These are phyloP conservation scores for Ophiostoma populinum DNA, from an alignment of 2,329 filamentous ascomycete genomes.

Conservation along the genomic window DNA sequence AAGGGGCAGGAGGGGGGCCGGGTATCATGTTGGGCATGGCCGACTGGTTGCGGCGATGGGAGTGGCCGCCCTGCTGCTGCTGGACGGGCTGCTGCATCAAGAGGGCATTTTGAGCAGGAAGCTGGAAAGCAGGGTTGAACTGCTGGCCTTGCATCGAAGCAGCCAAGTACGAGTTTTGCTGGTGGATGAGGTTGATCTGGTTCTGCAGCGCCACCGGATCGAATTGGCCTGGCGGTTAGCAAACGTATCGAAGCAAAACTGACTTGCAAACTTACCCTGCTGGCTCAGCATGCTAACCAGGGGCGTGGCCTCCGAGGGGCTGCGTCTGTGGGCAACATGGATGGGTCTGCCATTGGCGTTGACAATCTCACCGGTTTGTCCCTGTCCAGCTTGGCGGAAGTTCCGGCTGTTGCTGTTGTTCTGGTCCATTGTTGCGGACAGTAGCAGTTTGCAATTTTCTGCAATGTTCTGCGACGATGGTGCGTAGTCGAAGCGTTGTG, in stretches of 20 bases:
- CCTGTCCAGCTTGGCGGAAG: background rate
- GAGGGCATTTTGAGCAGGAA: slow-evolving; percentile 59
- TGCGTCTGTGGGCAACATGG: slow-evolving; percentile 93
- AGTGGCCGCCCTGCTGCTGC: slow-evolving; percentile 51
- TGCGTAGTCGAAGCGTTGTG: no score
- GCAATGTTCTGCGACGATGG: no score
- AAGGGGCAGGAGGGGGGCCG: slow-evolving; percentile 77
- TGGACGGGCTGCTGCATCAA: slow-evolving; percentile 57
- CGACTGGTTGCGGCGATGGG: slow-evolving; percentile 96
- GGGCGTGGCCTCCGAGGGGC: slow-evolving; percentile 90
- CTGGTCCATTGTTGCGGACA: no score
- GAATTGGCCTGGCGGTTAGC: slow-evolving; percentile 36
- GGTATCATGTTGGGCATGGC: slow-evolving; percentile 84
- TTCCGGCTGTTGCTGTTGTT: slow-evolving; percentile 1
- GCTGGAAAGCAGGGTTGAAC: slow-evolving; percentile 78
- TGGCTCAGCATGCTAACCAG: slow-evolving; percentile 67
- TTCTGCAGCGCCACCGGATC: slow-evolving; percentile 96
- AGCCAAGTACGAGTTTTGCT: slow-evolving; percentile 97
- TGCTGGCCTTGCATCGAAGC: no score
- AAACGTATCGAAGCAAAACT: no score
- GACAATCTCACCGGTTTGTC: slow-evolving; percentile 29
- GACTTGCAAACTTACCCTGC: background rate
- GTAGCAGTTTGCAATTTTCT: no score
- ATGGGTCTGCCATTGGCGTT: slow-evolving; percentile 76
- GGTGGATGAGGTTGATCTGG: slow-evolving; percentile 92